phyloP scores from a whole-genome alignment of 202 grass and related monocot genomes.

The Carex sylvatica region DNA sequence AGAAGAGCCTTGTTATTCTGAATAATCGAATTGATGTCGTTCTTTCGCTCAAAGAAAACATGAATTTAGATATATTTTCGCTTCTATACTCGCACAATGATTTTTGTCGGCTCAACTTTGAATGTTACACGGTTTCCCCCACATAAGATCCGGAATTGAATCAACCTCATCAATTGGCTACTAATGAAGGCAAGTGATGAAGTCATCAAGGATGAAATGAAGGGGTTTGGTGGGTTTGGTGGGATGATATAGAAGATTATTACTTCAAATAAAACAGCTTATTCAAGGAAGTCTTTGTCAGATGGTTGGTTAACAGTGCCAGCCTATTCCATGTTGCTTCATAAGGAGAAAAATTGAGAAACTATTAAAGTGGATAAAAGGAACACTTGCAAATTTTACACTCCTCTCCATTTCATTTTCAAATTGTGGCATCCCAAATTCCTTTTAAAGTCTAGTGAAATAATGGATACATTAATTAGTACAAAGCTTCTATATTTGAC shows the following conservation, averaged over 20 bases:
- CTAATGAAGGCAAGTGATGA: not conserved
- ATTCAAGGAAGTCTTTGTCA: conserved; percentile 17
- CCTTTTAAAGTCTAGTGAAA: not conserved
- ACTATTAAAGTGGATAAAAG: not conserved
- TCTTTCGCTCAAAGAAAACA: too few species aligned
- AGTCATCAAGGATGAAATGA: not conserved
- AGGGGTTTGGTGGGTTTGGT: conserved; percentile 25
- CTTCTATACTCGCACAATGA: too few species aligned
- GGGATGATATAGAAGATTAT: conserved; percentile 12
- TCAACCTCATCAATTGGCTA: conserved; percentile 2
- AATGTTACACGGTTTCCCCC: not conserved
- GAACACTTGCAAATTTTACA: not conserved
- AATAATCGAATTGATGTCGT: too few species aligned
- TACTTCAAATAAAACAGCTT: conserved; percentile 1
- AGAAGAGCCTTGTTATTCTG: too few species aligned
- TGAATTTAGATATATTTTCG: too few species aligned
- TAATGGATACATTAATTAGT: not conserved
- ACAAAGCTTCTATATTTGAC: not conserved
- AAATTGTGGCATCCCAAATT: not conserved
- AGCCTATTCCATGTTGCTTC: conserved; percentile 27
- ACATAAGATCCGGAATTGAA: conserved; percentile 18
- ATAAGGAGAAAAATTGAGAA: conserved; percentile 1
- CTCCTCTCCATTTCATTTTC: not conserved
- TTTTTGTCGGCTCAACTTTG: too few species aligned
- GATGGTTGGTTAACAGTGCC: conserved; percentile 16